Evolutionary conservation across 169 alveolate genomes (phyloP).

Genomic region (Besnoitia besnoiti): DNA sequence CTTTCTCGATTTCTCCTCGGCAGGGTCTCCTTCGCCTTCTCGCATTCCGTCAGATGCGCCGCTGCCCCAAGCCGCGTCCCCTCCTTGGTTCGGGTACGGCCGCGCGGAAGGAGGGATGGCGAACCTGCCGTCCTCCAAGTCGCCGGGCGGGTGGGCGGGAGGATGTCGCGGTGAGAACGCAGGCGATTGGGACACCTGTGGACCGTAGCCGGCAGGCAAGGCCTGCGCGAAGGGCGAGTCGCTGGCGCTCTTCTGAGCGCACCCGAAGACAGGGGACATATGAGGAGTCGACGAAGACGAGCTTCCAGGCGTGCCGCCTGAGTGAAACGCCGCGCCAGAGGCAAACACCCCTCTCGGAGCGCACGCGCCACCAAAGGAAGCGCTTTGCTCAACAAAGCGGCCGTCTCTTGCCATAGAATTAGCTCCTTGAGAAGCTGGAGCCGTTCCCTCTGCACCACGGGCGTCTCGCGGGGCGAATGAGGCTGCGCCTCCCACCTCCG

Average conservation of each 20-base stretch:
- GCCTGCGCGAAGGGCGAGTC: neutral
- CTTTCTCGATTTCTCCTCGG: neutral
- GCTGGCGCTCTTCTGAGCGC: neutral
- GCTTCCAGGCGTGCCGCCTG: neutral
- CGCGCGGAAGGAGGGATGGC: neutral
- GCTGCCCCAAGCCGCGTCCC: neutral
- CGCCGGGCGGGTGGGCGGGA: neutral
- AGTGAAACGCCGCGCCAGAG: neutral
- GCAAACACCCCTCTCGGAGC: neutral
- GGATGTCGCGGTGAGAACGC: neutral
- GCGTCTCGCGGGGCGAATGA: neutral
- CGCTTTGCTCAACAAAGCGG: neutral
- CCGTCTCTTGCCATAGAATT: neutral
- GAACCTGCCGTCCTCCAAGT: neutral
- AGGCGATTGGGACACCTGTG: neutral
- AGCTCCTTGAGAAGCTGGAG: neutral
- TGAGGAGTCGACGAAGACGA: neutral
- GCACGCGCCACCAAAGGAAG: neutral
- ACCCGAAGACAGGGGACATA: neutral
- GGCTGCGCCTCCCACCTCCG: neutral
- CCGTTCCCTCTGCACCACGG: neutral
- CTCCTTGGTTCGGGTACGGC: neutral
- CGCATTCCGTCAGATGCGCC: neutral
- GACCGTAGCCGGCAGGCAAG: neutral
- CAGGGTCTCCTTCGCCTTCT: neutral